These are phyloP conservation scores for Carnegiea gigantea DNA, from an alignment of 179 eudicot species.

Conservation along the genomic window DNA sequence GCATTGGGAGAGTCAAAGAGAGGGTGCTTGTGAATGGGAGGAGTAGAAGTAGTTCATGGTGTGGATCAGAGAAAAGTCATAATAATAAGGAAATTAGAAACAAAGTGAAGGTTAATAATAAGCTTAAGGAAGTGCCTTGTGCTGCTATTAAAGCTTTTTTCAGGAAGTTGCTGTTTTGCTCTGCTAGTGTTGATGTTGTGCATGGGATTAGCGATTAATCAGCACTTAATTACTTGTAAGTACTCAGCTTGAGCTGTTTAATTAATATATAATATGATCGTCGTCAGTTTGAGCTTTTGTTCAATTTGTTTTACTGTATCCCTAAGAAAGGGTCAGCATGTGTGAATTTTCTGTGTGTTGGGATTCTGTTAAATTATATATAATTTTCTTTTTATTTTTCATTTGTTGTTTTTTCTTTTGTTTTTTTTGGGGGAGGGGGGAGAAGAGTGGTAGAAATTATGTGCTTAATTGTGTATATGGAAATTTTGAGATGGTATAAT, in stretches of 20 bases:
- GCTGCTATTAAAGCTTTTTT: slow-evolving; percentile 49
- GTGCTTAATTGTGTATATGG: slow-evolving; percentile 3
- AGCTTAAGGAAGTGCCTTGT: slow-evolving; percentile 53
- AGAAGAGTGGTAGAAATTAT: not conserved
- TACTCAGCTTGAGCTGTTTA: not conserved
- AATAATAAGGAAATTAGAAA: slow-evolving; percentile 9
- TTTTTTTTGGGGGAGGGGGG: not conserved
- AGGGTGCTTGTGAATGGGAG: slow-evolving; percentile 34
- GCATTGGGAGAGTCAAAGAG: slow-evolving; percentile 54
- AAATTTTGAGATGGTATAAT: not conserved
- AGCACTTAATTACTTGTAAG: slow-evolving; percentile 16
- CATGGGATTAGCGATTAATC: slow-evolving; percentile 1
- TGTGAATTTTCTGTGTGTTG: not conserved
- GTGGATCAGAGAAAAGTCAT: slow-evolving; percentile 7
- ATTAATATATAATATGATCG: not conserved
- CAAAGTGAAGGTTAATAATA: slow-evolving; percentile 17
- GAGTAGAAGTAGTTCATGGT: slow-evolving; percentile 16
- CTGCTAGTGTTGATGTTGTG: slow-evolving; percentile 78
- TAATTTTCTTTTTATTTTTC: not conserved
- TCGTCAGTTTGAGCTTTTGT: not conserved
- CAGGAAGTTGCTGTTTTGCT: slow-evolving; percentile 66
- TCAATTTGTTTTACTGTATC: not conserved
- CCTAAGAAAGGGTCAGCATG: not conserved
- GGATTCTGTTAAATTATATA: not conserved
- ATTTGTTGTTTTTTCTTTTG: not conserved